A percentile compares a stretch with the other conserved stretches of the same genome.
These are phyloP conservation scores for Phytophthora ohioensis DNA, from an alignment of 352 stramenopile species.

Conservation along the genomic window DNA sequence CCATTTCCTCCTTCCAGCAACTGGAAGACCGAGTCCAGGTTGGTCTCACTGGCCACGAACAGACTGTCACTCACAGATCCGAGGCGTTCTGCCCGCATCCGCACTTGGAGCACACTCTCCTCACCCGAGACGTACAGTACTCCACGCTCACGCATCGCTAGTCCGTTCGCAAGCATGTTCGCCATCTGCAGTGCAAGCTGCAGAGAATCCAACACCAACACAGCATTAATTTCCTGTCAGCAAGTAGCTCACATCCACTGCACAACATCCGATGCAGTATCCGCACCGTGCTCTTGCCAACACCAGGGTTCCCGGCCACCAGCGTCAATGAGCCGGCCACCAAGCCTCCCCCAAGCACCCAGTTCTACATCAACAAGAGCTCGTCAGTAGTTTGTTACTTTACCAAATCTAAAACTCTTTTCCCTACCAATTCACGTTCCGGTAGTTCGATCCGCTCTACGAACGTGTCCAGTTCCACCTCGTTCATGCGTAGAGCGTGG, in stretches of 20 bases:
- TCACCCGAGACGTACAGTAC: constrained; percentile 97
- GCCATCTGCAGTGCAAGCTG: constrained; percentile 94
- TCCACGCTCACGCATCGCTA: constrained; percentile 36
- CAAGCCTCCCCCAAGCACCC: constrained; percentile 96
- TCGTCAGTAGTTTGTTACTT: constrained; percentile 46
- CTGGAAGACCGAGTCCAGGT: constrained; percentile 77
- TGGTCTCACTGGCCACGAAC: constrained; percentile 87
- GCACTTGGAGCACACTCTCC: constrained; percentile 96
- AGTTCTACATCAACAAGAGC: constrained; percentile 72
- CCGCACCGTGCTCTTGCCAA: constrained; percentile 92
- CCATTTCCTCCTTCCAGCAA: constrained; percentile 54
- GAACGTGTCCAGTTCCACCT: constrained; percentile 66
- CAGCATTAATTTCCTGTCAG: constrained; percentile 7
- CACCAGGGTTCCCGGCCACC: constrained; percentile 94
- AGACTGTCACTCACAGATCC: constrained; percentile 70
- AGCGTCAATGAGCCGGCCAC: constrained; percentile 96
- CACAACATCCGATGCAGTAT: not conserved
- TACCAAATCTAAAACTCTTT: constrained; percentile 23
- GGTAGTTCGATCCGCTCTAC: constrained; percentile 71
- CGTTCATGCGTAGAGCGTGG: constrained; percentile 70
- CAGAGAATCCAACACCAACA: constrained; percentile 1
- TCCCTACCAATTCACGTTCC: constrained; percentile 70
- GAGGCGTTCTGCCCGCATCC: constrained; percentile 91
- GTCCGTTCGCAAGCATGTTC: constrained; percentile 74
- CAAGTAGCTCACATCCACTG: not conserved